phyloP scores from a whole-genome alignment of 176 grass and related monocot genomes.

The Cocos nucifera region DNA sequence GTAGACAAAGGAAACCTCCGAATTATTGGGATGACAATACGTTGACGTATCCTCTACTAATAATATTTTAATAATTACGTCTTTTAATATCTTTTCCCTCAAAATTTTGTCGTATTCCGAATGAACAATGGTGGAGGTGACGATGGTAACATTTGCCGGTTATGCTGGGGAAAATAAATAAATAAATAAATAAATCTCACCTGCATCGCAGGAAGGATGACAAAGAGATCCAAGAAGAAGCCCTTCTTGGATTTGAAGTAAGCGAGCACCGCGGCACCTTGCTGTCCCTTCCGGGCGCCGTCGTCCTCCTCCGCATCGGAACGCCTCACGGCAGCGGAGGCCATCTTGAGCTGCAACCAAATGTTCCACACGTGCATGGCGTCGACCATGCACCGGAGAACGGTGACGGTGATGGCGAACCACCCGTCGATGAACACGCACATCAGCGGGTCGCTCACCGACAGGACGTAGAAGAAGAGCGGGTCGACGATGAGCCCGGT shows the following conservation, averaged over 20 bases:
- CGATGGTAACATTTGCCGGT: no score
- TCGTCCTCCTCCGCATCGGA: not conserved
- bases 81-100: no score
- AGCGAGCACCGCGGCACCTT: constrained; percentile 8
- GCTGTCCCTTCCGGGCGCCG: constrained; percentile 23
- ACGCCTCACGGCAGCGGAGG: not conserved
- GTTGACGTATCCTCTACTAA: no score
- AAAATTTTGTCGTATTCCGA: no score
- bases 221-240: constrained; percentile 63
- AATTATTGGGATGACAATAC: no score
- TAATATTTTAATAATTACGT: no score
- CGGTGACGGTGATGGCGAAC: constrained; percentile 70
- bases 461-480: constrained; percentile 78
- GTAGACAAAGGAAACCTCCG: no score
- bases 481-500: constrained; percentile 80
- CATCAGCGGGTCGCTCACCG: constrained; percentile 64
- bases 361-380: constrained; percentile 72
- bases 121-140: no score
- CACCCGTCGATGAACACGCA: constrained; percentile 93
- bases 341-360: constrained; percentile 43
- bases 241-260: constrained; percentile 39
- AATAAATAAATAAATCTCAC: constrained; percentile 17
- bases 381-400: constrained; percentile 72
- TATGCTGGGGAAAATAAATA: no score
- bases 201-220: constrained; percentile 81